Evolutionary conservation across 139 green algal genomes (phyloP), one percentile per base, ranked within the genome.

Genomic region (Chlorella vulgaris): DNA sequence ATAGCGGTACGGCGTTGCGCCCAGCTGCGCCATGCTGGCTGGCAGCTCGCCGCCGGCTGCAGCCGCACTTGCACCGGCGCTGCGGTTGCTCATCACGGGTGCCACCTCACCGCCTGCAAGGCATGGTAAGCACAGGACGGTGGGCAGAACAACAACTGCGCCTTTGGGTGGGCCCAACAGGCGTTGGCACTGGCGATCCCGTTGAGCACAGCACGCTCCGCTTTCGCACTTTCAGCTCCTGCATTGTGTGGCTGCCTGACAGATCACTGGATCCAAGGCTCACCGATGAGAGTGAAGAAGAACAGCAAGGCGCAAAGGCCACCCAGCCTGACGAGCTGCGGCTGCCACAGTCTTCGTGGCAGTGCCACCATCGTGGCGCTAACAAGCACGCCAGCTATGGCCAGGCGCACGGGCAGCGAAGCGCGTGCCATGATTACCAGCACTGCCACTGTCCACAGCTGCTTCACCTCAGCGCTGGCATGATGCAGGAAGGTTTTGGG

Each of bases 401-500:
- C 55, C 8, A 83, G 43, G 10, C 70, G 70, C 42, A 85, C 67
- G 4, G 69, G 24, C 4, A 55, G 29, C 18, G 83, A 35, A 1
- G 61, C 53, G 1, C 63, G 68, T 7, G 79, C 69, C 35, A 85
- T 70, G 35, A 88, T 24, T 19, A 84, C 39, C 38, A 87, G 70
- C n/a, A 80, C 40, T 0, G 38, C 79, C 3, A 88, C 42, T 6
- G 53, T 75, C 84, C 84, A 88, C 22, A 88, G 51, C 69, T 84
- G 84, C 70, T 88, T 88, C 35, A 61, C 50, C 73, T 85, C 84
- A 1, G 84, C 76, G 26, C 47, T 62, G 55, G 61, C 73, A 26
- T 31, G 15, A 51, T 88, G 84, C 69, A 88, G 29, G 33, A 85
- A 85, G 29, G 62, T 79, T 7, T 63, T 73, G 38, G 84, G 84